Evolutionary conservation across 768 basidiomycete genomes (phyloP).

Genomic region (Tylopilus sp.): DNA sequence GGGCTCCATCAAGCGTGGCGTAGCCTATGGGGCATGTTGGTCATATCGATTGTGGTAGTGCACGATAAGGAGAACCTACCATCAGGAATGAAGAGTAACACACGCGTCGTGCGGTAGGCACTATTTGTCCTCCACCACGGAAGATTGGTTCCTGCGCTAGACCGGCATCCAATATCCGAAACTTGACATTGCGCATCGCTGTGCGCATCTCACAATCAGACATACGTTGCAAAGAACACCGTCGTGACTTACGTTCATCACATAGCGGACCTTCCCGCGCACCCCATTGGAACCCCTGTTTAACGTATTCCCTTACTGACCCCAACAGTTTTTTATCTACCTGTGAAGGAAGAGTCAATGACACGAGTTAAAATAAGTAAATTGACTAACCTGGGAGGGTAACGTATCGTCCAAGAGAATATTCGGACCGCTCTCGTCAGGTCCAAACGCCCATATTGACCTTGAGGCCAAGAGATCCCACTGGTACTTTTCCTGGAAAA

Average conservation of each 20-base stretch:
- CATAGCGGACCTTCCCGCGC: conserved; percentile 96
- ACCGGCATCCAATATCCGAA: conserved; percentile 89
- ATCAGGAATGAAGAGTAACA: conserved; percentile 99
- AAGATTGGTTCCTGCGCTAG: conserved; percentile 96
- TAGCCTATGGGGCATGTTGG: conserved; percentile 55
- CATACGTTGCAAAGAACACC: not conserved
- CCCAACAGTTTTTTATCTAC: conserved; percentile 91
- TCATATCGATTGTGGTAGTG: conserved; percentile 7
- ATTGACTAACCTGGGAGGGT: conserved; percentile 74
- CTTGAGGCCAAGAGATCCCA: conserved; percentile 98
- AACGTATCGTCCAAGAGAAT: conserved; percentile 93
- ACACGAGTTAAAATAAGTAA: not conserved
- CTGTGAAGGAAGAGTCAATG: conserved; percentile 34
- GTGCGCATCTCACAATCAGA: conserved; percentile 1
- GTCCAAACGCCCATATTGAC: conserved; percentile 99
- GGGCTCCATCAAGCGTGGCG: conserved; percentile 94
- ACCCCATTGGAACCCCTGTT: conserved; percentile 99
- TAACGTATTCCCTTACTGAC: conserved; percentile 91
- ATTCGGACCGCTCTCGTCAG: conserved; percentile 93
- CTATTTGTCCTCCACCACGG: conserved; percentile 97
- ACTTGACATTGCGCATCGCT: conserved; percentile 99
- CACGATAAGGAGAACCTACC: conserved; percentile 48
- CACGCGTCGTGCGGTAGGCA: conserved; percentile 96
- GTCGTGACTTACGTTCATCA: conserved; percentile 83
- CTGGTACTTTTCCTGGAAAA: conserved; percentile 96